These are phyloP conservation scores for Colletotrichum australisinense DNA, from an alignment of 2,329 filamentous ascomycete genomes.

Conservation along the genomic window DNA sequence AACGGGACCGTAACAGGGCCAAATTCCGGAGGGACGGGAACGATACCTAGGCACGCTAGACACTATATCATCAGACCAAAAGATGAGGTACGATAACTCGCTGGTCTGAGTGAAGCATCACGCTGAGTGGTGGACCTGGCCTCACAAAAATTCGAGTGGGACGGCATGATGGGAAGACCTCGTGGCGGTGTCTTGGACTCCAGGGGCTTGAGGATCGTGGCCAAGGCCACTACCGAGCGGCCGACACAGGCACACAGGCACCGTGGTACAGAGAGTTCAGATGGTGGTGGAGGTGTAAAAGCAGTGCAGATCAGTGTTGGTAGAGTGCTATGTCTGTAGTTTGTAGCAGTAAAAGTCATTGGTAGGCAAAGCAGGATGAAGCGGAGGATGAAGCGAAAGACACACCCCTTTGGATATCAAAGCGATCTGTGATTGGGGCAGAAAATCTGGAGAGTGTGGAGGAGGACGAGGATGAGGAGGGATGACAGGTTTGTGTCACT, in stretches of 20 bases:
- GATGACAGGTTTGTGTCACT: neutral
- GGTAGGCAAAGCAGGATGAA: neutral
- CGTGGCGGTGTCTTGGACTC: neutral
- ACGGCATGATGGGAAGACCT: neutral
- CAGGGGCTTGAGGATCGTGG: neutral
- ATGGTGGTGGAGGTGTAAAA: neutral
- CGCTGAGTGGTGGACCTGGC: neutral
- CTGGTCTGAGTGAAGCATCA: neutral
- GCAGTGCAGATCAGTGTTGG: neutral
- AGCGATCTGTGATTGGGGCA: conserved; percentile 12
- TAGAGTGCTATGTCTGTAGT: neutral
- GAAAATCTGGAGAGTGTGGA: conserved; percentile 22
- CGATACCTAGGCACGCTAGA: neutral
- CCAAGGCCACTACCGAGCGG: neutral
- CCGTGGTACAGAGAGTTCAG: neutral
- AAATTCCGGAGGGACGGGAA: conserved; percentile 16
- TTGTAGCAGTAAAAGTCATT: neutral
- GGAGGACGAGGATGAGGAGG: neutral
- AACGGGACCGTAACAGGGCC: conserved; percentile 26
- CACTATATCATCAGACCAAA: neutral
- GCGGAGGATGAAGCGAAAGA: conserved; percentile 6
- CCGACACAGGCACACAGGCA: conserved; percentile 1
- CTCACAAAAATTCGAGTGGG: neutral
- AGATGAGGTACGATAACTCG: neutral
- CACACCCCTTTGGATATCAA: neutral